Evolutionary conservation across 2,329 filamentous ascomycete genomes (phyloP).

Genomic region (Coniochaeta ligniaria): DNA sequence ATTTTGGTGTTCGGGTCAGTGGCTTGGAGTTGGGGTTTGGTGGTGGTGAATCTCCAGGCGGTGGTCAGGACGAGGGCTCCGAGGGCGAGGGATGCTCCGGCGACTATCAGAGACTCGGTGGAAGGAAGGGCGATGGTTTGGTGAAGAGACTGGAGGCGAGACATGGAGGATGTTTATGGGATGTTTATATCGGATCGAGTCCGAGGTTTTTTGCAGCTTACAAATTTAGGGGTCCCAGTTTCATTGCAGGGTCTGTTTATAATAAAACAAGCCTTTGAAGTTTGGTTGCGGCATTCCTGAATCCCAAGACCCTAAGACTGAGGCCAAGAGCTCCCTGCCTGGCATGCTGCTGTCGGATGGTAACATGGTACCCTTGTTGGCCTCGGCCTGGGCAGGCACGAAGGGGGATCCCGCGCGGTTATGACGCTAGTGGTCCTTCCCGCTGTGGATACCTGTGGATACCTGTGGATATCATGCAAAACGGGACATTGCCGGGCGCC

Average conservation of each 20-base stretch:
- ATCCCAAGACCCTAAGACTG: too few relatives aligned
- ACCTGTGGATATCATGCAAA: not conserved
- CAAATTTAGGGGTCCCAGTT: not conserved
- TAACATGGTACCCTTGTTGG: too few relatives aligned
- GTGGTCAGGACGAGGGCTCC: not conserved
- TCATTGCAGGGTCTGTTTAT: not conserved
- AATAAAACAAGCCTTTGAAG: not conserved
- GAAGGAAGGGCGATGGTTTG: not conserved
- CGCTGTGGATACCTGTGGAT: not conserved
- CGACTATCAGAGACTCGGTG: not conserved
- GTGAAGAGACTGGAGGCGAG: not conserved
- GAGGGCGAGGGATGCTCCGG: not conserved
- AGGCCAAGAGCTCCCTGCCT: not conserved
- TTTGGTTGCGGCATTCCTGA: not conserved
- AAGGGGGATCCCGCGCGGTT: not conserved
- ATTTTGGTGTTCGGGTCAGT: constrained; percentile 3
- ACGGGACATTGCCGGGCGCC: not conserved
- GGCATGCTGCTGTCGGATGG: not conserved
- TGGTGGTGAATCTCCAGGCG: not conserved
- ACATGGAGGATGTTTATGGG: not conserved
- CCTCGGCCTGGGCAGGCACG: not conserved
- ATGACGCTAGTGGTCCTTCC: not conserved
- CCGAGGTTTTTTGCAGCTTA: not conserved
- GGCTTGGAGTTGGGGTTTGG: not conserved
- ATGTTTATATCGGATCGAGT: not conserved